phyloP scores from a whole-genome alignment of 2,329 filamentous ascomycete species.

The Ceratocystis cubensis region DNA sequence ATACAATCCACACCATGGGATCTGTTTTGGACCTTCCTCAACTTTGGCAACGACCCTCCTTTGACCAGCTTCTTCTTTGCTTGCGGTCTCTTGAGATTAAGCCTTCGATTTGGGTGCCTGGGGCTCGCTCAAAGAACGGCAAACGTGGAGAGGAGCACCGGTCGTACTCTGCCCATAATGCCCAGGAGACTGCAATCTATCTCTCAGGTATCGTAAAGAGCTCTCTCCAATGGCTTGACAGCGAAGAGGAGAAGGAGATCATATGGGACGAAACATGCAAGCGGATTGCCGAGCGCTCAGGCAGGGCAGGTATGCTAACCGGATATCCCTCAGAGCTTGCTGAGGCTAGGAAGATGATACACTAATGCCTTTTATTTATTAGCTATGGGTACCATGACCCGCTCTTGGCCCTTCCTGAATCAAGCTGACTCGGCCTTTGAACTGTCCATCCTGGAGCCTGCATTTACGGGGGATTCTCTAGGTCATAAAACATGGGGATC shows the following conservation, averaged over 20 bases:
- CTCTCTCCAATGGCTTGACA: slow-evolving; percentile 53
- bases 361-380: slow-evolving; percentile 21
- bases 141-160: slow-evolving; percentile 32
- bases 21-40: slow-evolving; percentile 56
- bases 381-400: slow-evolving; percentile 45
- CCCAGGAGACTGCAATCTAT: slow-evolving; percentile 48
- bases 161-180: slow-evolving; percentile 33
- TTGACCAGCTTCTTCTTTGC: slow-evolving; percentile 47
- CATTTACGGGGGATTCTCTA: slow-evolving; percentile 66
- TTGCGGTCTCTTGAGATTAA: slow-evolving; percentile 55
- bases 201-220: slow-evolving; percentile 57
- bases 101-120: slow-evolving; percentile 54
- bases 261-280: slow-evolving; percentile 70
- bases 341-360: no score
- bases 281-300: slow-evolving; percentile 74
- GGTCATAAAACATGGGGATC: slow-evolving; percentile 95
- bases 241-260: slow-evolving; percentile 52
- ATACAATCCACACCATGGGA: background rate
- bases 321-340: no score
- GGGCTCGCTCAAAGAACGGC: slow-evolving; percentile 31
- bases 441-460: slow-evolving; percentile 70
- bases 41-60: slow-evolving; percentile 62
- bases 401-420: slow-evolving; percentile 39
- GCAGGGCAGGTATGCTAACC: slow-evolving; percentile 46
- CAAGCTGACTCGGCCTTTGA: slow-evolving; percentile 35